Percentiles rank a stretch among this genome's conserved stretches.
phyloP scores from a whole-genome alignment of 169 alveolate genomes.

The Plasmodium fragile region DNA sequence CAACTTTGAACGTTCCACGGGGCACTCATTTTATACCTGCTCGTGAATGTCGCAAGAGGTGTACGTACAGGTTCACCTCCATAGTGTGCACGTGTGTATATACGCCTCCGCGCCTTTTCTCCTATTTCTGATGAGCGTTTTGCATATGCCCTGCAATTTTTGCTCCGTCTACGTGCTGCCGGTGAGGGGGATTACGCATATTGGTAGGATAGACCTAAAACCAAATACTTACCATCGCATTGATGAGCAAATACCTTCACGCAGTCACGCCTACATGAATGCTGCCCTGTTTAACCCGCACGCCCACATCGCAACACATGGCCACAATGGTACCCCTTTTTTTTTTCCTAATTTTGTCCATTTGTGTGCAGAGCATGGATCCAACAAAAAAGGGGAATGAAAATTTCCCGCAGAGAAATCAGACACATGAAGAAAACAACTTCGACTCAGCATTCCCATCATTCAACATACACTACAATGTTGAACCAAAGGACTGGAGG shows the following conservation, averaged over 20 bases:
- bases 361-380: constrained; percentile 27
- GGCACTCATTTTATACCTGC: neutral
- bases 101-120: neutral
- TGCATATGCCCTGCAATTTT: neutral
- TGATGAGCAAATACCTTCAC: neutral
- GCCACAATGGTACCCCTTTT: neutral
- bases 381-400: constrained; percentile 66
- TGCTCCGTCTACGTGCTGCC: neutral
- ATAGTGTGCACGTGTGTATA: neutral
- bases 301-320: neutral
- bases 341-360: neutral
- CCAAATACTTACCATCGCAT: neutral
- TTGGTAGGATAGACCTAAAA: neutral
- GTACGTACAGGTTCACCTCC: neutral
- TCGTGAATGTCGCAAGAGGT: neutral
- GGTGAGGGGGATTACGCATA: neutral
- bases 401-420: constrained; percentile 33
- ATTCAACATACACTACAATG: constrained; percentile 57
- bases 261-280: neutral
- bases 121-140: neutral
- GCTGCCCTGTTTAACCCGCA: neutral
- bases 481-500: constrained; percentile 71
- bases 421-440: neutral
- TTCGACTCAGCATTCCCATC: constrained; percentile 56
- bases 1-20: neutral